These are phyloP conservation scores for Nannochloris sp. DNA, from an alignment of 139 green algal species.

Conservation along the genomic window DNA sequence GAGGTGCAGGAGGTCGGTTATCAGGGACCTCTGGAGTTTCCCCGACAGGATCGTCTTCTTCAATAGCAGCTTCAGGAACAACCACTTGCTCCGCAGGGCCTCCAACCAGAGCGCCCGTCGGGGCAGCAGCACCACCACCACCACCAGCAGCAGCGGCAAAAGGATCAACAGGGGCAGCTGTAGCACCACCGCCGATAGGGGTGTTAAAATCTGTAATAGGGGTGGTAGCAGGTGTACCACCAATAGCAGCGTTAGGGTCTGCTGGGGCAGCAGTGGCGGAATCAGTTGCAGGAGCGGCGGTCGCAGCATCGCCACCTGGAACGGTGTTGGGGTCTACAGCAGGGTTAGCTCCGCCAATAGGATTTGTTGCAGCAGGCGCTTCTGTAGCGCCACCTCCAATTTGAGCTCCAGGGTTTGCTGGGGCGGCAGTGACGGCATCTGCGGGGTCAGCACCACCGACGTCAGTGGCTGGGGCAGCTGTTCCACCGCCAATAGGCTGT, in stretches of 20 bases:
- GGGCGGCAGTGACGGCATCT: background rate
- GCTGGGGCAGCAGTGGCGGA: background rate
- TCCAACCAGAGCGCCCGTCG: background rate
- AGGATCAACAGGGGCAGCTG: background rate
- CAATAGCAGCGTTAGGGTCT: background rate
- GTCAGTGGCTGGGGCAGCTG: background rate
- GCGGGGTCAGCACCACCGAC: background rate
- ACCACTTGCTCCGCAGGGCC: background rate
- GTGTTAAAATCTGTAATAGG: background rate
- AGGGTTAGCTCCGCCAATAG: background rate
- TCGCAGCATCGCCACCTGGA: background rate
- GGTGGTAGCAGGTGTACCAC: background rate
- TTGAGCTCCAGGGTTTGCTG: background rate
- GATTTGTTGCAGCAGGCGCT: background rate
- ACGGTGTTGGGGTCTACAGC: background rate
- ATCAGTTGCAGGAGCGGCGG: background rate
- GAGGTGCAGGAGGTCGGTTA: background rate
- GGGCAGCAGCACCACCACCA: background rate
- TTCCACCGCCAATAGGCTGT: background rate
- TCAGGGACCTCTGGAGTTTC: background rate
- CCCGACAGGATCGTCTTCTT: background rate
- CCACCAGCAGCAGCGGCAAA: background rate
- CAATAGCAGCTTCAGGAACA: background rate
- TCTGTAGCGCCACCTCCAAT: background rate
- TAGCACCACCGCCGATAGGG: background rate